Percentiles rank a stretch among this genome's conserved stretches.
phyloP scores from a whole-genome alignment of 129 eudicot species.

The Smallanthus sonchifolius region DNA sequence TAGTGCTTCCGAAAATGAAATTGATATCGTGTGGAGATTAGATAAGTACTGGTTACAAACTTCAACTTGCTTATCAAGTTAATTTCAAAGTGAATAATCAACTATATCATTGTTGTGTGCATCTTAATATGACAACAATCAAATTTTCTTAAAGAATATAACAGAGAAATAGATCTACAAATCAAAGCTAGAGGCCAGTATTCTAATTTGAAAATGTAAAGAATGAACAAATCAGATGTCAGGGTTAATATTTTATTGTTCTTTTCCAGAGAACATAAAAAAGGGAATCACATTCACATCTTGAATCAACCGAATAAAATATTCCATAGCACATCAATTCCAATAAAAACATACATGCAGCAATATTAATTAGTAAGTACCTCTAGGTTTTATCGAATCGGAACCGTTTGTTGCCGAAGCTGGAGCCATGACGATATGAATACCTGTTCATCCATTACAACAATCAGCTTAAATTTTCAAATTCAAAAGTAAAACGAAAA shows the following conservation, averaged over 20 bases:
- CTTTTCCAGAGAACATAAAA: slow-evolving; percentile 18
- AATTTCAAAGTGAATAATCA: neutral
- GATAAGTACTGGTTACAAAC: neutral
- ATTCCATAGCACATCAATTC: slow-evolving; percentile 17
- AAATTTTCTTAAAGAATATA: neutral
- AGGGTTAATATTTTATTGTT: slow-evolving; percentile 8
- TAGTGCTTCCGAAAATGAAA: neutral
- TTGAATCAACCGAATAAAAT: slow-evolving; percentile 17
- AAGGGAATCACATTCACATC: slow-evolving; percentile 16
- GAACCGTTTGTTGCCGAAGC: slow-evolving; percentile 35
- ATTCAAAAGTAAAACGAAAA: neutral
- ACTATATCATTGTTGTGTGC: neutral
- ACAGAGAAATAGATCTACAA: slow-evolving; percentile 20
- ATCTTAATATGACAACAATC: neutral
- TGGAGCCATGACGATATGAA: slow-evolving; percentile 28
- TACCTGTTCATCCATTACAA: slow-evolving; percentile 17
- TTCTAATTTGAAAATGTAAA: neutral
- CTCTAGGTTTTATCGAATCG: slow-evolving; percentile 46
- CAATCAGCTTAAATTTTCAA: slow-evolving; percentile 1
- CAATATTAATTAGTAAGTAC: slow-evolving; percentile 3
- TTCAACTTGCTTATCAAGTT: slow-evolving; percentile 1
- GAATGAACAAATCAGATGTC: slow-evolving; percentile 13
- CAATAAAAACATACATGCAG: slow-evolving; percentile 26
- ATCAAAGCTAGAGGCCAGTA: neutral
- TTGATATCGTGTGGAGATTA: neutral